A percentile compares a stretch with the other conserved stretches of the same genome.
Evolutionary conservation across 306 rosid species (phyloP).

Genomic region (Citrullus amarus): DNA sequence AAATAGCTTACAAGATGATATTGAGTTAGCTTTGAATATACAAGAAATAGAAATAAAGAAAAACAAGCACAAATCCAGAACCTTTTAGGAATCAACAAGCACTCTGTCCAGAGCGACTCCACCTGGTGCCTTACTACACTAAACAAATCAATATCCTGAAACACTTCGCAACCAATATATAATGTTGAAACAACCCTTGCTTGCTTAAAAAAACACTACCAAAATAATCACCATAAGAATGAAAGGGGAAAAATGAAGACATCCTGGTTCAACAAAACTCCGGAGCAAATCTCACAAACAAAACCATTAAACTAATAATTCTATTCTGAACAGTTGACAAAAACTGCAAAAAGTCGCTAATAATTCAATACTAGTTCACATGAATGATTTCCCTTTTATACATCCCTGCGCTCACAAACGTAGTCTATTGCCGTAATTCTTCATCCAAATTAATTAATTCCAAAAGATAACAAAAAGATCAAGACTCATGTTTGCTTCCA

Average conservation of each 20-base stretch:
- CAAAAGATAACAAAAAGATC: not conserved
- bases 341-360: too few species aligned
- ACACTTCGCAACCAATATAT: not conserved
- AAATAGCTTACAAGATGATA: too few species aligned
- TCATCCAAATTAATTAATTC: not conserved
- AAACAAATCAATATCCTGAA: not conserved
- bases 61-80: not conserved
- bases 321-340: not conserved
- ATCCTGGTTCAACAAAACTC: not conserved
- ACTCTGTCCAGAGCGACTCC: not conserved
- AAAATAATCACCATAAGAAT: not conserved
- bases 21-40: not conserved
- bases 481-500: not conserved
- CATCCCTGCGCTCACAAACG: too few species aligned
- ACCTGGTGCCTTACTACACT: not conserved
- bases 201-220: not conserved
- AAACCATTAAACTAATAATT: not conserved
- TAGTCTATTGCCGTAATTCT: not conserved
- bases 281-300: not conserved
- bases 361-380: too few species aligned
- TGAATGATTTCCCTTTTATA: too few species aligned
- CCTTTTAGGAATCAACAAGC: not conserved
- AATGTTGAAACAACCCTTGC: not conserved
- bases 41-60: not conserved
- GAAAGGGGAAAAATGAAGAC: not conserved